Evolutionary conservation across 1,284 basidiomycete species (phyloP), one percentile per base, ranked within the genome.

Genomic region (Ustilago xerochloae): DNA sequence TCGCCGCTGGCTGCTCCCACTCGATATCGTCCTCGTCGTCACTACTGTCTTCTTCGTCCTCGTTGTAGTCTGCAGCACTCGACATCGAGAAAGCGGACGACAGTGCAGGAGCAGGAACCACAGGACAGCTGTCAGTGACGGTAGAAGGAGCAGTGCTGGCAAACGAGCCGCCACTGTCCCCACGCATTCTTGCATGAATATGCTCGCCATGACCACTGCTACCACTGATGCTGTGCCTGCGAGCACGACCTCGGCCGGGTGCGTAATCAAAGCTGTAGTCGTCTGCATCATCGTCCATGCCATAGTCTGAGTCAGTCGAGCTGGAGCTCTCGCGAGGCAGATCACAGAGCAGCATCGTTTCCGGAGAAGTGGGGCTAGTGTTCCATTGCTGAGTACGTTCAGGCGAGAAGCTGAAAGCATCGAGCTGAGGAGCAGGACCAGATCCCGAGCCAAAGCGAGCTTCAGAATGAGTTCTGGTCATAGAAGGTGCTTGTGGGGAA

Each of bases 11-110:
- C 20, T 29, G 35, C 32, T 58, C 62, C 55, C 62, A 64, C 18
- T 64, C 62, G 18, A 58, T 64, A 12, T 64, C 62, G 32, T 58
- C 62, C 30, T 62, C 51, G 24, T 53, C 43, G 22, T 49, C 59
- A 36, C 46, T 20, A 2, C 24, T 43, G 45, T 35, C 38, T 16
- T 49, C 45, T 6, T 39, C 12, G 22, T 58, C 49, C 0, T 33
- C 29, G 9, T 30, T 32, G 30, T 30, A 13, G 18, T 33, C 18
- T 16, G n/a, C 16, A 28, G 47, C 28, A 20, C 18, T 33, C 20
- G 47, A 46, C 10, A 24, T 32, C 12, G 43, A 29, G 36, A 48
- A 52, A 12, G 30, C 60, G 18, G 55, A 49, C 12, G 60, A 63
- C 28, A 39, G 36, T 8, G 39, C 28, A 7, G 51, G 29, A 22